A percentile compares a stretch with the other conserved stretches of the same genome.
Conservation (phyloP, 345 rosid genomes). For the Luvunga scandens region DNA sequence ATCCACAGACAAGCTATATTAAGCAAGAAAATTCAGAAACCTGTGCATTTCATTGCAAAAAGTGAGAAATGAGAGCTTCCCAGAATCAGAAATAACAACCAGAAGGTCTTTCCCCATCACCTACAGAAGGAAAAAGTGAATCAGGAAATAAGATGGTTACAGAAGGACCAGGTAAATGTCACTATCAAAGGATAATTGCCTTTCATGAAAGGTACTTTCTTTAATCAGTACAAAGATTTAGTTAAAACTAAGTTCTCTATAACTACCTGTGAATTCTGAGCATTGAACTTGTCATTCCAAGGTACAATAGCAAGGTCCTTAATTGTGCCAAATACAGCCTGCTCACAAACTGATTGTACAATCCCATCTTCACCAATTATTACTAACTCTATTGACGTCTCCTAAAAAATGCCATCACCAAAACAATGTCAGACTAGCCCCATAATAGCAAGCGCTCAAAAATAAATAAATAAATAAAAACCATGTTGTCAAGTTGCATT, state of each 20-base stretch:
- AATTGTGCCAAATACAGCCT: slow-evolving; percentile 79
- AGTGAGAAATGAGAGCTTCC: slow-evolving; percentile 88
- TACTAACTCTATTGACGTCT: slow-evolving; percentile 89
- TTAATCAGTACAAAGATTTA: slow-evolving; percentile 2
- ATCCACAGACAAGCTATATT: slow-evolving; percentile 13
- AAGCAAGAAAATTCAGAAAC: slow-evolving; percentile 35
- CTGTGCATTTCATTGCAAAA: slow-evolving; percentile 98
- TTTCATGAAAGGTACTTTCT: neutral
- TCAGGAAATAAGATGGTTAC: neutral
- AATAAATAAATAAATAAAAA: neutral
- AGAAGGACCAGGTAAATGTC: neutral
- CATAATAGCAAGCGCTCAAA: neutral
- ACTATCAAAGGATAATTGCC: neutral
- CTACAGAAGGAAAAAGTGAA: slow-evolving; percentile 35
- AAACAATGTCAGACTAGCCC: slow-evolving; percentile 7
- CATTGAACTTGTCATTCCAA: slow-evolving; percentile 49
- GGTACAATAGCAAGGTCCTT: slow-evolving; percentile 82
- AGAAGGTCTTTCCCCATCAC: slow-evolving; percentile 73
- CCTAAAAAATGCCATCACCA: slow-evolving; percentile 42
- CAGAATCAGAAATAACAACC: slow-evolving; percentile 95
- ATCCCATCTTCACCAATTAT: slow-evolving; percentile 73
- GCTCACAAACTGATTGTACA: slow-evolving; percentile 76
- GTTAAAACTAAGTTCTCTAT: neutral
- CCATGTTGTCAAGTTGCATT: neutral
- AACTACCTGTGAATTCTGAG: slow-evolving; percentile 50